phyloP scores from a whole-genome alignment of 148 eudicot species.

The Dysphania ambrosioides region DNA sequence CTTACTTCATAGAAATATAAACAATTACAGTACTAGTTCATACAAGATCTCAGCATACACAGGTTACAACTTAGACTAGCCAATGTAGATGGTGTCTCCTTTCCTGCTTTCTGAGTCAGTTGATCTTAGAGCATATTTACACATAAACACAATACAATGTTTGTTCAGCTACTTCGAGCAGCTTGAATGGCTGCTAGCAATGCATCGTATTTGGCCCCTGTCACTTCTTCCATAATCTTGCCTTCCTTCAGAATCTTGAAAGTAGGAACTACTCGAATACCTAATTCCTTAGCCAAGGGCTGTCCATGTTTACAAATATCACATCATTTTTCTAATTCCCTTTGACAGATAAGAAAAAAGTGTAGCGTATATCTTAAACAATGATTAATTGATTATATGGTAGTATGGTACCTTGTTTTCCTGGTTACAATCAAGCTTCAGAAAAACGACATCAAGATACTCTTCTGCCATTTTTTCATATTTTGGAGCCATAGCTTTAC shows the following conservation, averaged over 20 bases:
- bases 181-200: conserved; percentile 64
- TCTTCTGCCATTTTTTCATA: conserved; percentile 61
- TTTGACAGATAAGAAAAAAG: neutral
- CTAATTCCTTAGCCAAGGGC: conserved; percentile 88
- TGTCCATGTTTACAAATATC: conserved; percentile 30
- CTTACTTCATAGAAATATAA: conserved; percentile 18
- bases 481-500: conserved; percentile 91
- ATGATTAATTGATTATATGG: too few relatives aligned
- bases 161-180: conserved; percentile 44
- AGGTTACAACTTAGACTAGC: conserved; percentile 1
- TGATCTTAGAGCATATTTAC: conserved; percentile 27
- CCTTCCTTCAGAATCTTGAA: conserved; percentile 80
- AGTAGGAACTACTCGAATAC: conserved; percentile 79
- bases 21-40: conserved; percentile 17
- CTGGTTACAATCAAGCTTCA: conserved; percentile 90
- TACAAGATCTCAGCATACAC: conserved; percentile 9
- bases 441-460: conserved; percentile 58
- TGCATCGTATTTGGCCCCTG: conserved; percentile 78
- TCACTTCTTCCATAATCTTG: conserved; percentile 73
- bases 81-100: neutral
- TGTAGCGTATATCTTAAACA: neutral
- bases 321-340: neutral
- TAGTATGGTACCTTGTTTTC: conserved; percentile 80
- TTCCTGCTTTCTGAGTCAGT: conserved; percentile 12
- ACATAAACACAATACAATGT: neutral